phyloP scores from a whole-genome alignment of 2,329 filamentous ascomycete species.

The Macrophomina pseudophaseolina region DNA sequence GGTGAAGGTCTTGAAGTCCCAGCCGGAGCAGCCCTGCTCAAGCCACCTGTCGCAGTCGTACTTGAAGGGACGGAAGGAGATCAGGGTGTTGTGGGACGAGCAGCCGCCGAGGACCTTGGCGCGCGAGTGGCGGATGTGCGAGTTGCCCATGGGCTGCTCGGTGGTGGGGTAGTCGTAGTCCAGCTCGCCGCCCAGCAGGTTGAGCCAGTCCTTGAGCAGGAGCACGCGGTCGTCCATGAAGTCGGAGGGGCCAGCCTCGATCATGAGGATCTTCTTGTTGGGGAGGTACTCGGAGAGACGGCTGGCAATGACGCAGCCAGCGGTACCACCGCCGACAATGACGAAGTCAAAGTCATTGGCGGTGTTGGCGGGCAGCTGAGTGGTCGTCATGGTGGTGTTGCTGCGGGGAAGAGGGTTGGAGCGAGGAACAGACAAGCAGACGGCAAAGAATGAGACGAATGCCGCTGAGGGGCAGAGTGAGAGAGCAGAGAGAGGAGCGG shows the following conservation, averaged over 20 bases:
- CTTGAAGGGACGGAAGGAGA: conserved; percentile 89
- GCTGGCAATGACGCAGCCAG: conserved; percentile 82
- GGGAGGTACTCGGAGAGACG: conserved; percentile 83
- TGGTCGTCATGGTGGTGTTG: conserved; percentile 64
- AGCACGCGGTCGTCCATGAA: conserved; percentile 87
- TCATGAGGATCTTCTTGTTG: conserved; percentile 77
- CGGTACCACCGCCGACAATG: conserved; percentile 83
- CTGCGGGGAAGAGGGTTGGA: neutral
- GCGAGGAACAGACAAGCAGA: conserved; percentile 16
- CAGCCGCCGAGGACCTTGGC: conserved; percentile 92
- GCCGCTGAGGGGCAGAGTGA: conserved; percentile 19
- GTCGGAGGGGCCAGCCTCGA: conserved; percentile 89
- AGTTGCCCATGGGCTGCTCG: conserved; percentile 91
- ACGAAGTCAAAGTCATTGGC: conserved; percentile 79
- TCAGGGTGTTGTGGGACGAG: conserved; percentile 92
- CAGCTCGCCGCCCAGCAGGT: conserved; percentile 79
- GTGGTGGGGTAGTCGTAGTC: conserved; percentile 91
- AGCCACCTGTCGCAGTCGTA: conserved; percentile 89
- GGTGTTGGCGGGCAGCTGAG: conserved; percentile 67
- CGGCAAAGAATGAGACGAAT: neutral
- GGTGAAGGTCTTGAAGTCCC: conserved; percentile 85
- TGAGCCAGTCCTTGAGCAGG: conserved; percentile 85
- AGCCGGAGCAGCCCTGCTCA: conserved; percentile 78
- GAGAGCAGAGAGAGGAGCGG: conserved; percentile 15
- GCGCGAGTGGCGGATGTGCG: conserved; percentile 86